A percentile compares a stretch with the other conserved stretches of the same genome.
phyloP scores from a whole-genome alignment of 2,329 filamentous ascomycete genomes.

The Massarina eburnea region DNA sequence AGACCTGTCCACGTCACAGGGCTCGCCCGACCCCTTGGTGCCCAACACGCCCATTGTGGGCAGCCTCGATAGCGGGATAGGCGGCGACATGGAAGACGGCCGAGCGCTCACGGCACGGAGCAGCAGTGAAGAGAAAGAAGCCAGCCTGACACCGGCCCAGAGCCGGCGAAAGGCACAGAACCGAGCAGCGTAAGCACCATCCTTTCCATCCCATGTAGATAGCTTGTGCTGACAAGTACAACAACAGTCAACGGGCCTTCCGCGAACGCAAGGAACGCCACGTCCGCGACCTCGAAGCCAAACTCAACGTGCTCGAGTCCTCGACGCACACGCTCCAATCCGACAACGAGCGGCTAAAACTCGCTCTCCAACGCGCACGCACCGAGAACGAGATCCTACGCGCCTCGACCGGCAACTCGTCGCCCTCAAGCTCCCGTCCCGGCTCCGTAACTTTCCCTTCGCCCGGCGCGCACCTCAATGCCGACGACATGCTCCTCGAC shows the following conservation, averaged over 20 bases:
- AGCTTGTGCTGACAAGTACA: too few relatives aligned
- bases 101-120: conserved; percentile 38
- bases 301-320: conserved; percentile 75
- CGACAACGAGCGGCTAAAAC: conserved; percentile 85
- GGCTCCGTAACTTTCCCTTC: conserved; percentile 42
- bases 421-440: conserved; percentile 46
- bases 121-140: conserved; percentile 52
- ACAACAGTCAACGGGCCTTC: conserved; percentile 87
- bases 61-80: conserved; percentile 48
- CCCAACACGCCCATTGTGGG: conserved; percentile 36
- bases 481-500: conserved; percentile 8
- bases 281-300: conserved; percentile 88
- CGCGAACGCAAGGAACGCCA: conserved; percentile 94
- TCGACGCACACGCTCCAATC: conserved; percentile 70
- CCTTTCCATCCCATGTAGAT: not conserved
- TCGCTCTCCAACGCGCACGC: conserved; percentile 77
- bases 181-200: conserved; percentile 65
- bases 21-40: conserved; percentile 32
- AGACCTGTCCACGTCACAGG: conserved; percentile 31
- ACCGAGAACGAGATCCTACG: conserved; percentile 94
- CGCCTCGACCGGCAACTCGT: conserved; percentile 62
- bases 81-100: conserved; percentile 42
- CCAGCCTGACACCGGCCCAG: conserved; percentile 48
- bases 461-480: conserved; percentile 36
- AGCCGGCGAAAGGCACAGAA: conserved; percentile 70